Evolutionary conservation across 2,329 filamentous ascomycete genomes (phyloP).

Genomic region (Trichoderma atrobrunneum): DNA sequence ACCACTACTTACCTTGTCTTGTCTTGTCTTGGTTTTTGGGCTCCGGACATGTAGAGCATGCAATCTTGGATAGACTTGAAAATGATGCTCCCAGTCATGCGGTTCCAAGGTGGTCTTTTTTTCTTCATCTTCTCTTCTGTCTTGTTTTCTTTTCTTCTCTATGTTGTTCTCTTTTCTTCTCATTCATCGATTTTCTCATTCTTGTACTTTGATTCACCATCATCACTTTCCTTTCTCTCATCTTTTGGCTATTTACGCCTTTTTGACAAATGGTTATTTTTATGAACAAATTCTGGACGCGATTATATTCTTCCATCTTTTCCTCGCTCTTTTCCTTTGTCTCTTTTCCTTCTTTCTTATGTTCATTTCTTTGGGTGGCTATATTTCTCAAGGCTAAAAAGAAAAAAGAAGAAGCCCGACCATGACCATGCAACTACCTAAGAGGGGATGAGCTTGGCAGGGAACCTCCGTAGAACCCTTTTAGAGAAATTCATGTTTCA

Average conservation of each 20-base stretch:
- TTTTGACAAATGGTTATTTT: background rate
- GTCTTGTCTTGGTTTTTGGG: background rate
- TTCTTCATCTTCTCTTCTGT: background rate
- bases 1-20: background rate
- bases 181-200: background rate
- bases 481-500: background rate
- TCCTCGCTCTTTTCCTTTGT: background rate
- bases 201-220: background rate
- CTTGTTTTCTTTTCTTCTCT: background rate
- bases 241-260: background rate
- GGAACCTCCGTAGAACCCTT: background rate
- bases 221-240: background rate
- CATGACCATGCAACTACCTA: background rate
- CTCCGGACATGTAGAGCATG: background rate
- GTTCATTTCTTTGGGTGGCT: background rate
- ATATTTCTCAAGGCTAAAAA: background rate
- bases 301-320: background rate
- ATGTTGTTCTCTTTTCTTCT: background rate
- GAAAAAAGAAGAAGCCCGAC: background rate
- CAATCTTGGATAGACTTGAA: conserved; percentile 6
- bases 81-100: background rate
- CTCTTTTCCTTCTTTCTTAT: background rate
- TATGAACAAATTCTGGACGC: background rate
- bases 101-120: background rate
- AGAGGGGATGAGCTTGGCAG: background rate